Evolutionary conservation across 352 stramenopile genomes (phyloP).

Genomic region (Globisporangium radiosum): DNA sequence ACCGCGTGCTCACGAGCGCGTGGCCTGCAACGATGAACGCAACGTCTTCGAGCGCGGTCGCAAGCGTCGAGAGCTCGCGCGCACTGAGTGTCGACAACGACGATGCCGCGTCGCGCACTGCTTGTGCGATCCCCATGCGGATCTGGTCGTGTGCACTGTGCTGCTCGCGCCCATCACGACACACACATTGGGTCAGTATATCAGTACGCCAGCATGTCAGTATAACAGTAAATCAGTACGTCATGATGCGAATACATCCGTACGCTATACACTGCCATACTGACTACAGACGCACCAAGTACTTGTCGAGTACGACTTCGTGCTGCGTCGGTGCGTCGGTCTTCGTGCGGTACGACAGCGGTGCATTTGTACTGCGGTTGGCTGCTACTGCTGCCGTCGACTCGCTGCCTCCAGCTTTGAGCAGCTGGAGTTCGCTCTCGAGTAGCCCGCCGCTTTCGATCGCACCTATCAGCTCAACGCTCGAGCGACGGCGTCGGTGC

Average conservation of each 20-base stretch:
- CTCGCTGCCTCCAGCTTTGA: slow-evolving; percentile 10
- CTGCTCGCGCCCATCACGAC: slow-evolving; percentile 17
- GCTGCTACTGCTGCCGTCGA: background rate
- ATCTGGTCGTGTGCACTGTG: slow-evolving; percentile 58
- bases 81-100: slow-evolving; percentile 18
- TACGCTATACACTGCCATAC: no score
- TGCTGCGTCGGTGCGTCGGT: slow-evolving; percentile 40
- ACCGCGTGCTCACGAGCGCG: slow-evolving; percentile 80
- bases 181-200: no score
- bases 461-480: slow-evolving; percentile 51
- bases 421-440: slow-evolving; percentile 25
- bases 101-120: slow-evolving; percentile 21
- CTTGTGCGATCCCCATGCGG: slow-evolving; percentile 40
- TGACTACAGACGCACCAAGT: slow-evolving; percentile 44
- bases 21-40: slow-evolving; percentile 69
- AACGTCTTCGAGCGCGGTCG: slow-evolving; percentile 56
- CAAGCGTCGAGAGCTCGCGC: slow-evolving; percentile 28
- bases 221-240: background rate
- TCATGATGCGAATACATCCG: no score
- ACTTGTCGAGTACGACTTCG: slow-evolving; percentile 61
- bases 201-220: background rate
- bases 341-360: slow-evolving; percentile 24
- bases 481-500: slow-evolving; percentile 44
- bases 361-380: background rate
- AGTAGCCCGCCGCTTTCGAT: slow-evolving; percentile 51